Conservation (phyloP, 805 yeast genomes). For the Candida ortonii region DNA sequence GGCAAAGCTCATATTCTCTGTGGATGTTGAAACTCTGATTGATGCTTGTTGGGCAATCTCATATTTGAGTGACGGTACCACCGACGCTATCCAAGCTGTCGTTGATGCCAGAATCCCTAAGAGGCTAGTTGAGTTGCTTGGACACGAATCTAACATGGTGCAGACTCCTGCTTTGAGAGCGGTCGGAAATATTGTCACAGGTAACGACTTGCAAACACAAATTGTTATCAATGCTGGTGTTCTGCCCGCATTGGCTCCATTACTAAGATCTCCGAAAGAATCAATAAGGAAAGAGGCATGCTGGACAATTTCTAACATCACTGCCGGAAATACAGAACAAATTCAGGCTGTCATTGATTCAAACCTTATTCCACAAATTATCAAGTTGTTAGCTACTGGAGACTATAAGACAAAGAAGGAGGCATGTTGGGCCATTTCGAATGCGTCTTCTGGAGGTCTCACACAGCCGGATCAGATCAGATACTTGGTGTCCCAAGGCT, state of each 20-base stretch:
- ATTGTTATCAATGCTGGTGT: slow-evolving; percentile 92
- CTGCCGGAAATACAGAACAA: slow-evolving; percentile 95
- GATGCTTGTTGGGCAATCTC: slow-evolving; percentile 99
- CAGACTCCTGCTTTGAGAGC: slow-evolving; percentile 98
- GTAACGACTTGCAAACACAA: slow-evolving; percentile 94
- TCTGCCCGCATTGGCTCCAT: slow-evolving; percentile 74
- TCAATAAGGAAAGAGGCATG: slow-evolving; percentile 95
- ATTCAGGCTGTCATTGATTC: slow-evolving; percentile 96
- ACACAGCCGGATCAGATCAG: slow-evolving; percentile 89
- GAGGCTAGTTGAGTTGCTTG: slow-evolving; percentile 85
- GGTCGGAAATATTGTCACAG: slow-evolving; percentile 96
- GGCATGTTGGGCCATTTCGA: slow-evolving; percentile 99
- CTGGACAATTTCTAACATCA: slow-evolving; percentile 97
- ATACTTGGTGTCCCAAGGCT: slow-evolving; percentile 90
- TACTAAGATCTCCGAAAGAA: slow-evolving; percentile 83
- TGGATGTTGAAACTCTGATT: slow-evolving; percentile 88
- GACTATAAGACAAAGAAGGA: slow-evolving; percentile 96
- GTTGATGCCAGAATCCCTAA: slow-evolving; percentile 94
- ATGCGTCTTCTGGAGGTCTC: slow-evolving; percentile 95
- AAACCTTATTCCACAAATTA: slow-evolving; percentile 88
- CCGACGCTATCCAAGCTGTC: slow-evolving; percentile 93
- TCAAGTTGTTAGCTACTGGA: slow-evolving; percentile 69
- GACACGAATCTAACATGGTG: slow-evolving; percentile 78
- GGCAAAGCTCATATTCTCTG: slow-evolving; percentile 84
- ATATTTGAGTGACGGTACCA: slow-evolving; percentile 87